Evolutionary conservation across 169 alveolate genomes (phyloP), one percentile per base, ranked within the genome.

Genomic region (Plasmodium gallinaceum): DNA sequence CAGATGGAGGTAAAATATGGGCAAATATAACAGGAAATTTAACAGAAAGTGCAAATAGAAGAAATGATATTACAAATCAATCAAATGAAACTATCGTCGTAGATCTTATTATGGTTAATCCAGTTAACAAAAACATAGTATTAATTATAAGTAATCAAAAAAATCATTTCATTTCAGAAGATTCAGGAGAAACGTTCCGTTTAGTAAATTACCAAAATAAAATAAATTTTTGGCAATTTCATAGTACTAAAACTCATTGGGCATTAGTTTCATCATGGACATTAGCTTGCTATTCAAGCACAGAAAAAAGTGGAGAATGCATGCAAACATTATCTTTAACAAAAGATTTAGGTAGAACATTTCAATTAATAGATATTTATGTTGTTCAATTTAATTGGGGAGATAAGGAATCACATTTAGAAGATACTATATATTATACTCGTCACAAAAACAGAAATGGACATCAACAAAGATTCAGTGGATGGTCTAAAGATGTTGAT

Each of bases 351-450:
- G 98, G 98, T 12, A 78, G 95, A 37, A 91, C 97, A 0, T 96
- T 95, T 92, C 88, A 85, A 24, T 87, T 94, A 18, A 96, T 96
- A 65, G 75, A 89, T 61, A 93, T 86, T 83, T 97, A 96, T 78
- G 98, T 97, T 14, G 98, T 96, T 43, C 99, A 97, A 89, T 97
- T 96, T 80, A 95, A 96, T 85, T 97, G 99, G 99, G 99, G 98
- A 16, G 98, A 96, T 48, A 91, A 76, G 46, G 88, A 88, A 5
- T 80, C 80, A 54, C 75, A 92, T 70, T 64, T 95, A 80, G 91
- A 92, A 74, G 95, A 78, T 57, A 72, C 92, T n/a, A 76, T 93
- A 24, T 92, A 94, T 88, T 90, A 65, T 58, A 93, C 94, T 42
- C 71, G 91, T 9, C 95, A 94, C 69, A 91, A 94, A 85, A 93